phyloP scores from a whole-genome alignment of 805 yeast species.

The Scheffersomyces coipomensis region DNA sequence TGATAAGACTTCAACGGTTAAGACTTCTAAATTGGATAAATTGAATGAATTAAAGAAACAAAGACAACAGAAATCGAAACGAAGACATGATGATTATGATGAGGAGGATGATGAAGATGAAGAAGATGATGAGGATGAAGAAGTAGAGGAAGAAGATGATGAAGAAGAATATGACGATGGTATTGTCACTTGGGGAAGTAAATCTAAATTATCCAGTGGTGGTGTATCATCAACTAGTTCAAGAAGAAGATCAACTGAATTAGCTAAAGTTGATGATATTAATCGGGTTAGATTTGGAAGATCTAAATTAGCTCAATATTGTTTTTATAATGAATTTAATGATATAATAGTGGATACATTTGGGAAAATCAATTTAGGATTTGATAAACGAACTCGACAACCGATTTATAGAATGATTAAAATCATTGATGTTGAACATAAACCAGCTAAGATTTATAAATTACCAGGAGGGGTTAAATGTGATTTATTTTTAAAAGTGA shows the following conservation, averaged over 20 bases:
- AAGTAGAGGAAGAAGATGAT: slow-evolving; percentile 39
- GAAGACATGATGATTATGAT: slow-evolving; percentile 34
- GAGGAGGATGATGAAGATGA: slow-evolving; percentile 38
- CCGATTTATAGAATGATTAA: slow-evolving; percentile 81
- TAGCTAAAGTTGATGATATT: slow-evolving; percentile 60
- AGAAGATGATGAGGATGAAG: slow-evolving; percentile 45
- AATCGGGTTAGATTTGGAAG: slow-evolving; percentile 78
- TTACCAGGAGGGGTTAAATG: slow-evolving; percentile 40
- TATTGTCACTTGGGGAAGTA: slow-evolving; percentile 34
- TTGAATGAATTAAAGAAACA: slow-evolving; percentile 74
- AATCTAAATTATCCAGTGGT: slow-evolving; percentile 8
- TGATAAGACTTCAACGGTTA: slow-evolving; percentile 27
- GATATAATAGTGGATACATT: slow-evolving; percentile 69
- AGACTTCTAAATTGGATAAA: slow-evolving; percentile 46
- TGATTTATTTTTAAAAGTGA: slow-evolving; percentile 60
- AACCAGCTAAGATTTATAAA: slow-evolving; percentile 40
- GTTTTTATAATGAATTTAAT: slow-evolving; percentile 81
- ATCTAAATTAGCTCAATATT: slow-evolving; percentile 66
- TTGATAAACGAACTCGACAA: slow-evolving; percentile 57
- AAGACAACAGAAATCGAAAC: slow-evolving; percentile 61
- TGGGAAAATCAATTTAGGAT: slow-evolving; percentile 82
- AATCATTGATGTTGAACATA: slow-evolving; percentile 60
- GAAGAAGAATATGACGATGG: slow-evolving; percentile 30
- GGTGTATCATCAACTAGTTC: slow-evolving; percentile 18
- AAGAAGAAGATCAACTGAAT: slow-evolving; percentile 28